Evolutionary conservation across 371 early-diverging fungal species (phyloP).

Genomic region (Pancytospora philotis): DNA sequence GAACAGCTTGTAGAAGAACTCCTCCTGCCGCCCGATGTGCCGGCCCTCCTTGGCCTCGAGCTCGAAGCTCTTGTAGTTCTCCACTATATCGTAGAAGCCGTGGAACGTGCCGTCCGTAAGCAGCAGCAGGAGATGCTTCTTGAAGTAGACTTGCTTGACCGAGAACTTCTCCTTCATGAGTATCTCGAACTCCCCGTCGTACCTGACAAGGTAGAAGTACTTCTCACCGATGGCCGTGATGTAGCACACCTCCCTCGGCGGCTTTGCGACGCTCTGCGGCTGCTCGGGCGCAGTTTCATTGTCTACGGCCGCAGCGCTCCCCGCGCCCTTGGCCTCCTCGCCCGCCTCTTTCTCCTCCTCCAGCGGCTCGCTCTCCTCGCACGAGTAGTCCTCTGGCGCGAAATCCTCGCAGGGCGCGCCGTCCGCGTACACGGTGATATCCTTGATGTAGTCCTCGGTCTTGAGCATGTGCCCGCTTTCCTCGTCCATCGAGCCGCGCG

Average conservation of each 20-base stretch:
- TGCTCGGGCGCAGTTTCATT: neutral
- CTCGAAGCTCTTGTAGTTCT: neutral
- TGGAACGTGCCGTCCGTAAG: slow-evolving; percentile 16
- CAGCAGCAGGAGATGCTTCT: slow-evolving; percentile 21
- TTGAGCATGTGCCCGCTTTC: slow-evolving; percentile 13
- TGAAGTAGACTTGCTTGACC: slow-evolving; percentile 16
- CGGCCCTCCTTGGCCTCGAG: slow-evolving; percentile 4
- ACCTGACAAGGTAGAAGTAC: slow-evolving; percentile 29
- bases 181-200: slow-evolving; percentile 10
- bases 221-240: slow-evolving; percentile 21
- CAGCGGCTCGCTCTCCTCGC: neutral
- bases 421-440: slow-evolving; percentile 2
- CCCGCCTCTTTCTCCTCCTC: neutral
- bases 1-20: slow-evolving; percentile 25
- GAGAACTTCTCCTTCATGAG: neutral
- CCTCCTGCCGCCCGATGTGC: slow-evolving; percentile 12
- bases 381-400: neutral
- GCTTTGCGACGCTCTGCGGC: neutral
- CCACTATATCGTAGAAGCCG: slow-evolving; percentile 12
- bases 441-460: slow-evolving; percentile 42
- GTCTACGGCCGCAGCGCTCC: neutral
- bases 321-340: neutral
- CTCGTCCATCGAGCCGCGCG: neutral
- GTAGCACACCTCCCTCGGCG: neutral
- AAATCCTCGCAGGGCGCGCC: neutral